phyloP scores from a whole-genome alignment of 306 rosid genomes.

The Ammopiptanthus mongolicus region DNA sequence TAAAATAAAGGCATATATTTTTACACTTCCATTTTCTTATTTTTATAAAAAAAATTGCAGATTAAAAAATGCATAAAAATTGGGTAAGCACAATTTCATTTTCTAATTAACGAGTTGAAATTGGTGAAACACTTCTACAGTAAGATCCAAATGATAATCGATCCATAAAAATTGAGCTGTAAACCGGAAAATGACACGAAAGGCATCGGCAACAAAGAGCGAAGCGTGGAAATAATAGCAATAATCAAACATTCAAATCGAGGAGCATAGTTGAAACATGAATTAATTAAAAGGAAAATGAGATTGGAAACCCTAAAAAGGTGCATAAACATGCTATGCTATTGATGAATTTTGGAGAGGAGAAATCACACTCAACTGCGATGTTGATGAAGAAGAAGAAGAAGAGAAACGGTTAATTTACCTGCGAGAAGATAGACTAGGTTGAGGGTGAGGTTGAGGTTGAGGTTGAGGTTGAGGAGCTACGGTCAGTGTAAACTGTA shows the following conservation, averaged over 20 bases:
- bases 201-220: not conserved
- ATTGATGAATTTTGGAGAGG: not conserved
- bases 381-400: not conserved
- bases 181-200: not conserved
- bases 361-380: not conserved
- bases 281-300: not conserved
- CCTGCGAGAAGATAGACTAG: constrained; percentile 5
- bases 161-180: not conserved
- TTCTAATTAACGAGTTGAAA: not conserved
- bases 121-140: not conserved
- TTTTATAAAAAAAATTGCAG: not conserved
- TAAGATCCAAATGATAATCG: not conserved
- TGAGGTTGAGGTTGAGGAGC: not conserved
- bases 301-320: constrained; percentile 34
- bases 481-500: not conserved
- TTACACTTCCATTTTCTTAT: not conserved
- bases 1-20: not conserved
- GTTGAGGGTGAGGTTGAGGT: not conserved
- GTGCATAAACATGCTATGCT: not conserved
- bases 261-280: not conserved
- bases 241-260: constrained; percentile 21
- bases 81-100: not conserved
- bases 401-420: not conserved
- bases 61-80: not conserved
- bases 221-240: not conserved